phyloP scores from a whole-genome alignment of 805 yeast species.

The Barnettozyma salicaria region DNA sequence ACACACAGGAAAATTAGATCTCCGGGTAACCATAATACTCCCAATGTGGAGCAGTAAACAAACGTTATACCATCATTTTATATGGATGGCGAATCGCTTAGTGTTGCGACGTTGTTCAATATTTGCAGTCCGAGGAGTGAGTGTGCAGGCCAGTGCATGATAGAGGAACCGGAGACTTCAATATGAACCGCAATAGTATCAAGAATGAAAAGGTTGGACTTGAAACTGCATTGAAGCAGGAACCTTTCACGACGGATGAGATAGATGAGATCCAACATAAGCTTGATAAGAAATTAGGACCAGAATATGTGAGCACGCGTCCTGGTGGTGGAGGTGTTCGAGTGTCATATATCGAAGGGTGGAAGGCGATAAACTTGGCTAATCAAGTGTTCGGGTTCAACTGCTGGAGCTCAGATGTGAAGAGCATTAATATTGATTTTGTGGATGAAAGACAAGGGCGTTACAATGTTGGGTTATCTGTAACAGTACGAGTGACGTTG shows the following conservation, averaged over 20 bases:
- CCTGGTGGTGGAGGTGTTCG: constrained; percentile 68
- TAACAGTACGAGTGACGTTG: constrained; percentile 64
- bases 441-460: constrained; percentile 58
- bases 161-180: too few relatives aligned
- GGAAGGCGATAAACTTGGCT: constrained; percentile 76
- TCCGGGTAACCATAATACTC: too few relatives aligned
- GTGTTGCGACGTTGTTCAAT: too few relatives aligned
- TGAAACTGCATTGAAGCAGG: constrained; percentile 13
- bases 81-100: too few relatives aligned
- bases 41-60: too few relatives aligned
- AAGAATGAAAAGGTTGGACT: constrained; percentile 5
- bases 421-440: constrained; percentile 60
- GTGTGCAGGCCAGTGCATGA: too few relatives aligned
- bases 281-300: constrained; percentile 51
- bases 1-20: too few relatives aligned
- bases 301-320: constrained; percentile 69
- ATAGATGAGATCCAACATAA: constrained; percentile 31
- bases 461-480: constrained; percentile 61
- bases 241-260: constrained; percentile 16
- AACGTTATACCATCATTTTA: too few relatives aligned
- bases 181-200: constrained; percentile 8
- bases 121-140: too few relatives aligned
- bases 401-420: constrained; percentile 76
- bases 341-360: constrained; percentile 75
- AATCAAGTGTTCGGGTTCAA: constrained; percentile 78